Percentiles rank a stretch among this genome's conserved stretches.
phyloP scores from a whole-genome alignment of 1,284 basidiomycete species.

The Lentinula novae-zelandiae region DNA sequence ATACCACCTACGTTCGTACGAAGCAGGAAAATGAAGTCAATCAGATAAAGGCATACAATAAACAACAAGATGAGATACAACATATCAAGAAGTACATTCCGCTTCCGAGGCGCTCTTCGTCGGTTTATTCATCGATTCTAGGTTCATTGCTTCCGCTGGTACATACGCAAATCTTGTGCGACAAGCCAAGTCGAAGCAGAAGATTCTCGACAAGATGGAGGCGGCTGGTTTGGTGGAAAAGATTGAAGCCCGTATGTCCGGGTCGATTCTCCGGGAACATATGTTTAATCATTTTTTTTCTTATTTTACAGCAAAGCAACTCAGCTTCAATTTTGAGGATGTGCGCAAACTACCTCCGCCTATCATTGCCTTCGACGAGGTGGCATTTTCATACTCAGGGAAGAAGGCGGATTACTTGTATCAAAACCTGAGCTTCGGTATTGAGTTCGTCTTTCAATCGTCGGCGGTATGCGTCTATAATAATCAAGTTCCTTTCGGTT shows the following conservation, averaged over 20 bases:
- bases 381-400: conserved; percentile 94
- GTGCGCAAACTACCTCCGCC: conserved; percentile 92
- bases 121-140: conserved; percentile 25
- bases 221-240: conserved; percentile 97
- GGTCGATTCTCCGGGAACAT: conserved; percentile 50
- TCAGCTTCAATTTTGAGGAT: conserved; percentile 91
- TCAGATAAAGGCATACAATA: conserved; percentile 98
- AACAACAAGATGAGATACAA: conserved; percentile 97
- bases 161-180: conserved; percentile 98
- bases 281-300: neutral
- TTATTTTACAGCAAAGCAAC: neutral
- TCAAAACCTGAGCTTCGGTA: conserved; percentile 88
- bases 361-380: conserved; percentile 93
- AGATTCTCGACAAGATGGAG: conserved; percentile 99
- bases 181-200: conserved; percentile 99
- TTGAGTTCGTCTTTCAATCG: conserved; percentile 59
- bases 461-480: neutral
- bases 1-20: conserved; percentile 94
- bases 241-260: conserved; percentile 49
- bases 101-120: conserved; percentile 9
- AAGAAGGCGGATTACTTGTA: conserved; percentile 88
- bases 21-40: conserved; percentile 98
- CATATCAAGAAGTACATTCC: conserved; percentile 88
- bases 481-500: conserved; percentile 1
- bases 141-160: conserved; percentile 97